These are phyloP conservation scores for Dictyostelium brefeldianum DNA, from an alignment of 78 protist species.

Conservation along the genomic window DNA sequence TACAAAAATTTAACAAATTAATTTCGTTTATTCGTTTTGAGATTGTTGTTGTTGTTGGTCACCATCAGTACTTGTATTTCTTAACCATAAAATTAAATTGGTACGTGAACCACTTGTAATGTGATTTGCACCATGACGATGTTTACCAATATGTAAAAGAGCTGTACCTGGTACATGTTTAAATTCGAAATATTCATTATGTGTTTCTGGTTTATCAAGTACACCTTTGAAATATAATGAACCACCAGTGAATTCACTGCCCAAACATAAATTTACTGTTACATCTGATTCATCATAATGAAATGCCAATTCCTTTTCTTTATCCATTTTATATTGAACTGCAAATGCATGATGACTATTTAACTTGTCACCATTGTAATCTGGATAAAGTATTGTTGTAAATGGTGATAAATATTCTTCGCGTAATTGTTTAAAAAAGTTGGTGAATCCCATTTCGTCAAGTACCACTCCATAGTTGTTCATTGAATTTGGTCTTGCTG, in stretches of 20 bases:
- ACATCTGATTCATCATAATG: constrained; percentile 88
- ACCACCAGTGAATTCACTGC: constrained; percentile 85
- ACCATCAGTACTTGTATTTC: neutral
- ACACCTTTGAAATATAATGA: constrained; percentile 80
- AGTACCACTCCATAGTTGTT: constrained; percentile 86
- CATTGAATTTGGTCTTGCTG: constrained; percentile 86
- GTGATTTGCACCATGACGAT: constrained; percentile 87
- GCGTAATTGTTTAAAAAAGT: constrained; percentile 42
- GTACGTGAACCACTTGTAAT: constrained; percentile 83
- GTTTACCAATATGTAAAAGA: constrained; percentile 85
- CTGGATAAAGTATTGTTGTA: constrained; percentile 22
- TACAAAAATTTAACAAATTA: too few species aligned
- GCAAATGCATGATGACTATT: constrained; percentile 85
- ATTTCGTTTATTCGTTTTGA: neutral
- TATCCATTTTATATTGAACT: constrained; percentile 81
- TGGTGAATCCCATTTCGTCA: constrained; percentile 77
- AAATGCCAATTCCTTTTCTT: constrained; percentile 85
- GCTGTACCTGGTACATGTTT: constrained; percentile 68
- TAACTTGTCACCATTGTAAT: constrained; percentile 11
- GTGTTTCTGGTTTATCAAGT: constrained; percentile 62
- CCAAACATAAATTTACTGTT: constrained; percentile 88
- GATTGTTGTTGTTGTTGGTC: neutral
- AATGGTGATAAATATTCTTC: constrained; percentile 43
- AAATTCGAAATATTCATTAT: constrained; percentile 18
- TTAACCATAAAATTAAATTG: constrained; percentile 87